Conservation (phyloP, 306 rosid species). For the Oemleria cerasiformis region DNA sequence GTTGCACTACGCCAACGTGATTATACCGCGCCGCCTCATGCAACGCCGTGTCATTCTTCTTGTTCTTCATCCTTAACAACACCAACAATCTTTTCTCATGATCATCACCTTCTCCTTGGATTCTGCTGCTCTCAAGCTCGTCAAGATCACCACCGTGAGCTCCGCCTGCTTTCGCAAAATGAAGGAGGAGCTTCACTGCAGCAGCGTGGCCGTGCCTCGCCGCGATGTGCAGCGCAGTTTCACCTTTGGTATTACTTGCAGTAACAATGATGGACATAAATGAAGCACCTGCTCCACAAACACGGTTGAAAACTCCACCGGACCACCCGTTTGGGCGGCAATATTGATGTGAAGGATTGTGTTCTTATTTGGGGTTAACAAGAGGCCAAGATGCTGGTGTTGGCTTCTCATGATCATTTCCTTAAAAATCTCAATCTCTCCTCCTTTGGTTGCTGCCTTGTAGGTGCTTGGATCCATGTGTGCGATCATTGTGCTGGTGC, state of each 20-base stretch:
- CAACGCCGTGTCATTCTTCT: slow-evolving; percentile 8
- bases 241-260: neutral
- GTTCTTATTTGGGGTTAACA: neutral
- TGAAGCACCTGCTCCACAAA: neutral
- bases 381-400: neutral
- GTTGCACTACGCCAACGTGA: neutral
- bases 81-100: neutral
- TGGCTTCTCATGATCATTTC: neutral
- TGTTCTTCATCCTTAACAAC: neutral
- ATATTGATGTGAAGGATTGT: neutral
- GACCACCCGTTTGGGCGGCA: neutral
- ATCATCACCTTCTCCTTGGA: neutral
- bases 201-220: neutral
- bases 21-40: slow-evolving; percentile 11
- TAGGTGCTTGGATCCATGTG: neutral
- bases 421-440: neutral
- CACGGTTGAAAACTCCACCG: neutral
- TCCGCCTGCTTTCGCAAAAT: neutral
- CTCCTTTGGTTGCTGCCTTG: neutral
- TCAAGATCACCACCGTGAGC: neutral
- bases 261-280: neutral
- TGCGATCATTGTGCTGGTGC: neutral
- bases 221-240: neutral
- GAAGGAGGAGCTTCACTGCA: neutral
- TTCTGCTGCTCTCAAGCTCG: neutral